Base-by-base conservation (phyloP, 768 basidiomycete genomes). In the Sarcodon aspratus region DNA sequence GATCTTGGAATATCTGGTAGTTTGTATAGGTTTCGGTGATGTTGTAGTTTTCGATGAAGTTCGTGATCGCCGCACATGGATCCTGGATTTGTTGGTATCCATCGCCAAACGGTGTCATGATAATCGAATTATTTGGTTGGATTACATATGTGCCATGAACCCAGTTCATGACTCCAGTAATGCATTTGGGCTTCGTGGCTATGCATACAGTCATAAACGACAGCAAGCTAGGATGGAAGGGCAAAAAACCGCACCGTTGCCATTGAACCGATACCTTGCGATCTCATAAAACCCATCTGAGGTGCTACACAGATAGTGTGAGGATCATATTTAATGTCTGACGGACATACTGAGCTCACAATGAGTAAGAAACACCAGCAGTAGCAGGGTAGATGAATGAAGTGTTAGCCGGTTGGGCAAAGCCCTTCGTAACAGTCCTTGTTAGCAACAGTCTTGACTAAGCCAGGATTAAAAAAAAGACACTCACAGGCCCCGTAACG, bases 11-110 rank as follows among this genome's bases (percentile, higher is more conserved):
- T 59, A 96, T 90, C 36, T 69, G 71, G 88, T 88, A 96, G 7
- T 53, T 50, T 35, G 53, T 32, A 63, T 79, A 83, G 45, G 78
- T 61, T 59, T 90, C 87, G 10, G 80, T 84, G 53, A 74, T 61
- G 67, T 89, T 85, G 75, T 92, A 97, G 43, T 69, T 62, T 58
- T 93, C 81, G 58, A 97, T 78, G 61, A 94, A 84, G 62, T 92
- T 90, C 31, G 93, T 91, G 9, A 76, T 70, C 9, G 92, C 87
- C 1, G 85, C 85, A 59, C 95, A 99, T 0, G 92, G 85, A 55
- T 94, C 85, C 70, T 99, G 92, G 36, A 97, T 75, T 71, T 95
- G 94, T 63, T 96, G 91, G 66, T 79, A 88, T 12, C 95, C 95
- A 62, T 99, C 95, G 13, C 73, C 76, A 53, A 91, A 75, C 1